A percentile compares a stretch with the other conserved stretches of the same genome.
Conservation (phyloP, 2,329 filamentous ascomycete genomes). For the Ascomycota sp. region DNA sequence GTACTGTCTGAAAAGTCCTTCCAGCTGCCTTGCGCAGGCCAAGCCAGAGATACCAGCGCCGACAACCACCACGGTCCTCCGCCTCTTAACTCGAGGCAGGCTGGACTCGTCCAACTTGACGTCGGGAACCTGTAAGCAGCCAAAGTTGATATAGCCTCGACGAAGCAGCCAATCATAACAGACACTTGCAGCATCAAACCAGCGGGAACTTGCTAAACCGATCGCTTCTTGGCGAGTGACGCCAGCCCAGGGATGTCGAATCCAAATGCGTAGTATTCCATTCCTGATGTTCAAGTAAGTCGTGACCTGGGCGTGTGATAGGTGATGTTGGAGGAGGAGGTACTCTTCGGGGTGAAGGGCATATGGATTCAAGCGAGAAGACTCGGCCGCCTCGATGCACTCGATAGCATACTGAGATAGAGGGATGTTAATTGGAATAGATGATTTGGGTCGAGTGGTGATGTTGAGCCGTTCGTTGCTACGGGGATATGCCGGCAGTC, state of each 20-base stretch:
- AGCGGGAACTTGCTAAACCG: slow-evolving; percentile 73
- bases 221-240: slow-evolving; percentile 72
- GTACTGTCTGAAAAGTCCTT: slow-evolving; percentile 69
- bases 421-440: slow-evolving; percentile 58
- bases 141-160: slow-evolving; percentile 90
- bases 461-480: slow-evolving; percentile 20
- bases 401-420: slow-evolving; percentile 71
- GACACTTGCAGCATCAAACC: slow-evolving; percentile 73
- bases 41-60: slow-evolving; percentile 90
- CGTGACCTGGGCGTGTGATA: slow-evolving; percentile 78
- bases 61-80: slow-evolving; percentile 65
- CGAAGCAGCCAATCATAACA: slow-evolving; percentile 86
- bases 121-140: slow-evolving; percentile 49
- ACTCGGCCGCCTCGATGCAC: slow-evolving; percentile 75
- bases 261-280: slow-evolving; percentile 78
- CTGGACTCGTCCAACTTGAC: slow-evolving; percentile 21
- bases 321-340: slow-evolving; percentile 53
- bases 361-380: slow-evolving; percentile 77
- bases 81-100: slow-evolving; percentile 19
- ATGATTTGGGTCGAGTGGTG: slow-evolving; percentile 55
- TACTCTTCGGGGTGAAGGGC: slow-evolving; percentile 74
- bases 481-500: slow-evolving; percentile 8
- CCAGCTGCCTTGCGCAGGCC: slow-evolving; percentile 77
- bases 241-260: slow-evolving; percentile 62
- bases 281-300: slow-evolving; percentile 94